These are phyloP conservation scores for Lactarius deliciosus DNA, from an alignment of 768 basidiomycete genomes.

Conservation along the genomic window DNA sequence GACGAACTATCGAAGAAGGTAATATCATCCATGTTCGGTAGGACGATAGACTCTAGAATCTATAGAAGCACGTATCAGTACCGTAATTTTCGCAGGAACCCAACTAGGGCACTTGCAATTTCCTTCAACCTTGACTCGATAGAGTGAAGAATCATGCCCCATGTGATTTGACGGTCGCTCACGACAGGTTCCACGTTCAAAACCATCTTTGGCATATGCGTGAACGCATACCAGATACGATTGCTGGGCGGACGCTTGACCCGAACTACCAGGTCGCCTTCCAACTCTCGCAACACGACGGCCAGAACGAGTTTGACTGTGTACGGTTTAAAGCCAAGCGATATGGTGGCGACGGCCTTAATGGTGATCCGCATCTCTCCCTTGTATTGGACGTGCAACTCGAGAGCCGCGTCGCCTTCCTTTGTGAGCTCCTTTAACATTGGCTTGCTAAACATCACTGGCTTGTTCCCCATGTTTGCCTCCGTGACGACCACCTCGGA, in stretches of 20 bases:
- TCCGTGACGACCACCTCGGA: constrained; percentile 84
- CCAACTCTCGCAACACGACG: constrained; percentile 82
- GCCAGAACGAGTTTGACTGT: constrained; percentile 88
- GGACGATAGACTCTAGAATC: constrained; percentile 92
- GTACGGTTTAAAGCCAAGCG: constrained; percentile 86
- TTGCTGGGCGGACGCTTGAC: constrained; percentile 95
- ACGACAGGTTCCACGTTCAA: constrained; percentile 92
- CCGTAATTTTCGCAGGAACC: constrained; percentile 7
- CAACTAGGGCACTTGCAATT: constrained; percentile 54
- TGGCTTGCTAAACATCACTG: constrained; percentile 90
- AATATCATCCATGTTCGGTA: constrained; percentile 99
- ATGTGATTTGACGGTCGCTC: constrained; percentile 90
- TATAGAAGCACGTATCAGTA: constrained; percentile 36
- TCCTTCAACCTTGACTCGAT: constrained; percentile 89
- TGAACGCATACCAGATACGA: constrained; percentile 96
- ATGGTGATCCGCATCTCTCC: constrained; percentile 89
- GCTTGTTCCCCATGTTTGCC: constrained; percentile 80
- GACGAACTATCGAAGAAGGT: constrained; percentile 83
- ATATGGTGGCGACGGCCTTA: constrained; percentile 86
- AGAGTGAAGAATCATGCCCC: constrained; percentile 86
- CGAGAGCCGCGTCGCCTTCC: constrained; percentile 89
- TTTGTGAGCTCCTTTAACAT: constrained; percentile 97
- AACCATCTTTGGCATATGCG: constrained; percentile 83
- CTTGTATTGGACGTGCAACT: constrained; percentile 79
- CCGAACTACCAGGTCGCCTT: constrained; percentile 86